These are phyloP conservation scores for Ascochyta pisi DNA, from an alignment of 2,329 filamentous ascomycete species.

Conservation along the genomic window DNA sequence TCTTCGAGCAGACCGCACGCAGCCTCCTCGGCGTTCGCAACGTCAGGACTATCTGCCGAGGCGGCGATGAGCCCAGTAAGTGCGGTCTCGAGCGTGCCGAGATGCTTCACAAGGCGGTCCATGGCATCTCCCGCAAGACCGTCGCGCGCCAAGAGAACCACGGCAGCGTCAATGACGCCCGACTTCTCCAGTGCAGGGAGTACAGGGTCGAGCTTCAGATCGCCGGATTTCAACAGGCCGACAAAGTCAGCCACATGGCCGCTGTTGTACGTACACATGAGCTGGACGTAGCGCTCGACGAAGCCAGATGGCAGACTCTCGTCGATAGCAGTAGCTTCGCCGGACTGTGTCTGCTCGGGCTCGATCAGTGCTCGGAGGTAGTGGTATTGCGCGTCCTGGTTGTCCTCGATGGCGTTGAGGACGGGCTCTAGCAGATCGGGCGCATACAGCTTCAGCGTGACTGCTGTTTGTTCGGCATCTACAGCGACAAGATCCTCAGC, in stretches of 20 bases:
- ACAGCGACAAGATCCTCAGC: slow-evolving; percentile 71
- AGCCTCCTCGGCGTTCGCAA: slow-evolving; percentile 66
- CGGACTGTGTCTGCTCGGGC: slow-evolving; percentile 48
- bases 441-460: slow-evolving; percentile 67
- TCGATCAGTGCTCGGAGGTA: slow-evolving; percentile 82
- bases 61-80: slow-evolving; percentile 75
- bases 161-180: slow-evolving; percentile 89
- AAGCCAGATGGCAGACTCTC: slow-evolving; percentile 61
- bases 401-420: slow-evolving; percentile 66
- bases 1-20: slow-evolving; percentile 76
- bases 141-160: slow-evolving; percentile 87
- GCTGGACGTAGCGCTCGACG: slow-evolving; percentile 82
- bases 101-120: slow-evolving; percentile 80
- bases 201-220: slow-evolving; percentile 79
- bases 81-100: slow-evolving; percentile 79
- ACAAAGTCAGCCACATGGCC: slow-evolving; percentile 86
- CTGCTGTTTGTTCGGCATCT: slow-evolving; percentile 69
- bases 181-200: slow-evolving; percentile 88
- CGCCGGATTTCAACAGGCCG: slow-evolving; percentile 73
- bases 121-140: slow-evolving; percentile 85
- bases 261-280: slow-evolving; percentile 89
- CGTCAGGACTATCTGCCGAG: slow-evolving; percentile 62
- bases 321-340: slow-evolving; percentile 13
- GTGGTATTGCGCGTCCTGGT: slow-evolving; percentile 71
- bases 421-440: slow-evolving; percentile 71